These are phyloP conservation scores for Penicillium waksmanii DNA, from an alignment of 495 filamentous ascomycete genomes.

Conservation along the genomic window DNA sequence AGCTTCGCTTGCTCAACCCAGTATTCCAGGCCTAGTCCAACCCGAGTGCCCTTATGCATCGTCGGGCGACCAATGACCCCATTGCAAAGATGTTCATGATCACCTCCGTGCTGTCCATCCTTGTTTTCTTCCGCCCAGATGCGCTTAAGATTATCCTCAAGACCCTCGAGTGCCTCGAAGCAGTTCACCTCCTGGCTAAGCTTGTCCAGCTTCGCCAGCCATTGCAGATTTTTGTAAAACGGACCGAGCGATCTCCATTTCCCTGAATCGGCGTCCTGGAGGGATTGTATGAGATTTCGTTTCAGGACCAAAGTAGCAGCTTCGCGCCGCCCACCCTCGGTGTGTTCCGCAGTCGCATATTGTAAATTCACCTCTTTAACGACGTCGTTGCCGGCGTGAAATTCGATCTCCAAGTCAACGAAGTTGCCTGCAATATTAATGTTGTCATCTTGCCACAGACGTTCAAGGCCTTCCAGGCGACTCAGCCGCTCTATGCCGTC, in stretches of 20 bases:
- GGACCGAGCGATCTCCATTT: conserved; percentile 62
- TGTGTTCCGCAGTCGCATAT: conserved; percentile 49
- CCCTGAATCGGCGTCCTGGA: conserved; percentile 41
- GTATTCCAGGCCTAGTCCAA: conserved; percentile 84
- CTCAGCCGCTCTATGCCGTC: conserved; percentile 80
- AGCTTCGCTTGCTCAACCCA: conserved; percentile 71
- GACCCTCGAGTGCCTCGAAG: conserved; percentile 83
- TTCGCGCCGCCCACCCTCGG: conserved; percentile 45
- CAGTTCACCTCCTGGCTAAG: conserved; percentile 84
- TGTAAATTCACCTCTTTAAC: conserved; percentile 50
- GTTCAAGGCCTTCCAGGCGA: conserved; percentile 73
- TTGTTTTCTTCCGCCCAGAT: conserved; percentile 56
- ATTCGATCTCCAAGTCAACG: conserved; percentile 57
- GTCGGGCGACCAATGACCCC: conserved; percentile 71
- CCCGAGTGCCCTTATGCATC: conserved; percentile 71
- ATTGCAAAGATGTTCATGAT: conserved; percentile 53
- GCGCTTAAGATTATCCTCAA: conserved; percentile 72
- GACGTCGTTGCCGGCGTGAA: conserved; percentile 46
- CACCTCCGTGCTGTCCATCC: conserved; percentile 44
- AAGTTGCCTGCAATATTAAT: conserved; percentile 73
- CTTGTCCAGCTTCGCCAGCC: conserved; percentile 76
- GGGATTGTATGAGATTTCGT: conserved; percentile 48
- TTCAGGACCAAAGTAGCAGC: conserved; percentile 56
- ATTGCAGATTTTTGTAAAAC: conserved; percentile 81
- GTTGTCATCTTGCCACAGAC: conserved; percentile 68